Evolutionary conservation across 2,329 filamentous ascomycete species (phyloP).

Genomic region (Exserohilum turcica): DNA sequence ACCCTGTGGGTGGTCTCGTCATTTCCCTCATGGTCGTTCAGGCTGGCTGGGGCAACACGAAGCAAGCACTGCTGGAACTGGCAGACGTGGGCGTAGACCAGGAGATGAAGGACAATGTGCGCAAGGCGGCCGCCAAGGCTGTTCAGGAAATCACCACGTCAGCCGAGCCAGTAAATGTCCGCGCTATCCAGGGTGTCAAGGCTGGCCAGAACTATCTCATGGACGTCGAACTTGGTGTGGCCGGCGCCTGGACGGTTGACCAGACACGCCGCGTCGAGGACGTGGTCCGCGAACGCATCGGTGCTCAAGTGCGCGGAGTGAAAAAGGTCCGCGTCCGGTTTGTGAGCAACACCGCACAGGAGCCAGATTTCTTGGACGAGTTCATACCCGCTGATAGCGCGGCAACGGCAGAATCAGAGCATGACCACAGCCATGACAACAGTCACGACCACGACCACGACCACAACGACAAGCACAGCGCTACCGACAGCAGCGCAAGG

Average conservation of each 20-base stretch:
- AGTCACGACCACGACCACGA: constrained; percentile 33
- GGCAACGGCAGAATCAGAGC: constrained; percentile 34
- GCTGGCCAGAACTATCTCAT: constrained; percentile 96
- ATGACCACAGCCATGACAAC: constrained; percentile 32
- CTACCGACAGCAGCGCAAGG: constrained; percentile 22
- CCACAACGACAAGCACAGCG: constrained; percentile 30
- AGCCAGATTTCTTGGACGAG: constrained; percentile 72
- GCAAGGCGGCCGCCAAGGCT: constrained; percentile 61
- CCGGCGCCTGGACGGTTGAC: constrained; percentile 74
- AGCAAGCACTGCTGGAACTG: constrained; percentile 80
- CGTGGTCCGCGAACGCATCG: constrained; percentile 72
- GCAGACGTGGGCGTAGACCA: constrained; percentile 89
- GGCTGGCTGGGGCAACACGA: constrained; percentile 85
- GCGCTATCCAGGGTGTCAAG: constrained; percentile 86
- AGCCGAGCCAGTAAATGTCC: constrained; percentile 69
- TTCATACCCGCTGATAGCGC: constrained; percentile 48
- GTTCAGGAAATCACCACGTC: constrained; percentile 47
- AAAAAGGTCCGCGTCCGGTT: constrained; percentile 85
- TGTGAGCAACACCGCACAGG: constrained; percentile 67
- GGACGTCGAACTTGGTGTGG: constrained; percentile 84
- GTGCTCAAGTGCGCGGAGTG: constrained; percentile 79
- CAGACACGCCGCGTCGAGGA: constrained; percentile 74
- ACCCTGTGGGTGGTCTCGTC: constrained; percentile 88
- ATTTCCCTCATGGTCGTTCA: constrained; percentile 94
- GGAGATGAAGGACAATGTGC: constrained; percentile 76